Evolutionary conservation across 225 moss, liverwort and hornwort genomes (phyloP).

Genomic region (Pseudisothecium myosuroides): DNA sequence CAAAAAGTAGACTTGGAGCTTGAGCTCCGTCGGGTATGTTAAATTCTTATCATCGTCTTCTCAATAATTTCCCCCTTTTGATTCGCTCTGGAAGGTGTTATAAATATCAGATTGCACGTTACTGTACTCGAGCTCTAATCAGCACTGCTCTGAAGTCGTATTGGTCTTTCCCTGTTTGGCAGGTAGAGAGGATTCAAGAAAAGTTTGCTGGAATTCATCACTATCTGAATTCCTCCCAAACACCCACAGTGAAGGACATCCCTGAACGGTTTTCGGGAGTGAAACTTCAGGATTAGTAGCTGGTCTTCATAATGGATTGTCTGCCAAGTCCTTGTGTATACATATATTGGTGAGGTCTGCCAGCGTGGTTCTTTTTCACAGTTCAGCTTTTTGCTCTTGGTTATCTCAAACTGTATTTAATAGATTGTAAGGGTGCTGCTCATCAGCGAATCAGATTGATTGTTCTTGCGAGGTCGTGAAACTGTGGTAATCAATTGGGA

Average conservation of each 20-base stretch:
- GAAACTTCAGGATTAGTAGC: slow-evolving; percentile 24
- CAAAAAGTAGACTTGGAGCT: slow-evolving; percentile 66
- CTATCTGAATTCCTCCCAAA: slow-evolving; percentile 44
- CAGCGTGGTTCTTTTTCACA: background rate
- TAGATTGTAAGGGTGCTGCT: slow-evolving; percentile 1
- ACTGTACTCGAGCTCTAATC: background rate
- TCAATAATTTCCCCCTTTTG: background rate
- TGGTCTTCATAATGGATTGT: background rate
- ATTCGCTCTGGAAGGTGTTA: background rate
- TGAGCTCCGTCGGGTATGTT: slow-evolving; percentile 82
- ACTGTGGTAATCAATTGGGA: background rate
- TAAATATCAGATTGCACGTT: background rate
- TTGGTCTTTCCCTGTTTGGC: background rate
- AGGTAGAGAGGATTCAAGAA: slow-evolving; percentile 93
- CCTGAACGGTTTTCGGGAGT: slow-evolving; percentile 26
- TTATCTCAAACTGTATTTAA: background rate
- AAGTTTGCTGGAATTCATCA: slow-evolving; percentile 85
- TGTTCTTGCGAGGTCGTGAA: background rate
- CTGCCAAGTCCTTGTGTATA: background rate
- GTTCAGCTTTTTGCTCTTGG: background rate
- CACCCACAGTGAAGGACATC: slow-evolving; percentile 8
- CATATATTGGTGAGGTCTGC: slow-evolving; percentile 9
- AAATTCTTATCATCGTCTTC: background rate
- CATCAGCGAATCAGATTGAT: background rate
- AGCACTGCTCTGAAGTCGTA: background rate